These are phyloP conservation scores for Podosphaera xanthii DNA, from an alignment of 2,329 filamentous ascomycete genomes.

Conservation along the genomic window DNA sequence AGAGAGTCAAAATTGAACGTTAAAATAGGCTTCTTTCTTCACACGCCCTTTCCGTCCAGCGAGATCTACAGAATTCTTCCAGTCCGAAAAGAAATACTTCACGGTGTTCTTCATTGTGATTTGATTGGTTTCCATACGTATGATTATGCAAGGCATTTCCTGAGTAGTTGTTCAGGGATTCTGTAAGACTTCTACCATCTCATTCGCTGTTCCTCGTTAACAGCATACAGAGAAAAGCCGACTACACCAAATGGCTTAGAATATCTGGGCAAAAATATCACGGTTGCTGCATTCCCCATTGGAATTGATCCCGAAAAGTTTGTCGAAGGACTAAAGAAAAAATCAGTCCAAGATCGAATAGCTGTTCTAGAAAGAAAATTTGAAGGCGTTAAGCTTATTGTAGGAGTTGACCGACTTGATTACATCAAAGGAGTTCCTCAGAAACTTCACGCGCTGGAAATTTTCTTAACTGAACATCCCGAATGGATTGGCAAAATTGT, in stretches of 20 bases:
- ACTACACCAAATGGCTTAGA: conserved; percentile 89
- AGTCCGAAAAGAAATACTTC: conserved; percentile 69
- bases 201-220: background rate
- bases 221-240: conserved; percentile 27
- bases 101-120: conserved; percentile 78
- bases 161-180: conserved; percentile 90
- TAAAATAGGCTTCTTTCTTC: conserved; percentile 95
- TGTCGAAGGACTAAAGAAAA: conserved; percentile 64
- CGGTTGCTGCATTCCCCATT: conserved; percentile 88
- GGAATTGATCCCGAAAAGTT: conserved; percentile 97
- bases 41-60: conserved; percentile 89
- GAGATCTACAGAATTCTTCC: conserved; percentile 94
- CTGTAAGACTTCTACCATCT: conserved; percentile 27
- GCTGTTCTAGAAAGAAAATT: conserved; percentile 71
- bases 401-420: conserved; percentile 87
- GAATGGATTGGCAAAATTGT: conserved; percentile 98
- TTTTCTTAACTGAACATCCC: conserved; percentile 89
- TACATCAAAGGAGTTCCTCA: conserved; percentile 99
- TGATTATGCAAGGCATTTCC: conserved; percentile 93
- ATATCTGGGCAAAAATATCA: conserved; percentile 69
- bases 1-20: conserved; percentile 65
- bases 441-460: conserved; percentile 87
- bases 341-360: conserved; percentile 73
- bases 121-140: conserved; percentile 96
- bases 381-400: conserved; percentile 85